Base-by-base conservation (phyloP, 2,329 filamentous ascomycete species). In the Acrocalymma vagum region DNA sequence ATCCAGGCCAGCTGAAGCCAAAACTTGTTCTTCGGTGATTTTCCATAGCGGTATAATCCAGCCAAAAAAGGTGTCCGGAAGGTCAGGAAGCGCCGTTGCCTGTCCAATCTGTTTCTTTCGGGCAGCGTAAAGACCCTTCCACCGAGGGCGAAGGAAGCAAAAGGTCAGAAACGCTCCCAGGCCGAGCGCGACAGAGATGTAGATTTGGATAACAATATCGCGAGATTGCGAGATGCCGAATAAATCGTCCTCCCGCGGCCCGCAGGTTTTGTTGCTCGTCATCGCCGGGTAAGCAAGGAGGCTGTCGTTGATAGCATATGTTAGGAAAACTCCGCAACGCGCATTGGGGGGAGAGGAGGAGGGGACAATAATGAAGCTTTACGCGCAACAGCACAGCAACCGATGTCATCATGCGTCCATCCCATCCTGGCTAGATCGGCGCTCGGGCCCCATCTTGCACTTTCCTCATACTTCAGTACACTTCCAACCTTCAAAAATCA, bases 1-100 rank as follows among this genome's bases (percentile, higher is more conserved):
- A 74, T 99, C 94, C 33, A 99, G 80, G 0, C 94, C 94, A 13
- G 93, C 93, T 14, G 91, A 93, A 11, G 88, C 85, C 37, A 99
- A 78, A 4, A 99, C 84, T 70, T 97, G 88, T 63, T 95, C 86
- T 54, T 97, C 92, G 1, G 85, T 90, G 47, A 99, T 88, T 53
- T 74, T 83, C 74, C 91, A 94, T 26, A 99, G 74, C 3, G 85
- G 84, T 2, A 91, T 85, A 30, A 99, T 94, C 94, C 94, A 99
- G 61, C 93, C 93, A 55, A 97, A 88, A 62, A 95, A 85, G 29
- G 83, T 87, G 63, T 92, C 83, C 13, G 93, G 89, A 8, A 99
- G 81, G 22, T 86, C 79, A 6, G 94, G 95, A 14, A 97, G 78
- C 20, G 78, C 69, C 2, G 79, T 79, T 11, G 81, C 81, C n/a